Conservation (phyloP, 345 rosid genomes). For the Geranium rotundifolium region DNA sequence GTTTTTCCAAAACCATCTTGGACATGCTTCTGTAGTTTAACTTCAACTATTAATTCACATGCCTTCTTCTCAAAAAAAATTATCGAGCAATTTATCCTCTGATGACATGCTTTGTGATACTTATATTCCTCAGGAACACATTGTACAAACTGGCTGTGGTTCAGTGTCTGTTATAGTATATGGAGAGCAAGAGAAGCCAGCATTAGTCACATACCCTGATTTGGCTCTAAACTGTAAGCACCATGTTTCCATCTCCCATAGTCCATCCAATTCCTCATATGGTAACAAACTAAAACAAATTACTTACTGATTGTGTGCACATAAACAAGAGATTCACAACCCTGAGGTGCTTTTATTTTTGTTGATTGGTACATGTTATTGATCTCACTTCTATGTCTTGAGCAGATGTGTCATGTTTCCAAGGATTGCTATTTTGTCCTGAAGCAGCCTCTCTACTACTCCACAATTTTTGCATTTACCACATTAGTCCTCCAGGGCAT, state of each 20-base stretch:
- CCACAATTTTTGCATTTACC: constrained; percentile 88
- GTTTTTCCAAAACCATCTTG: too few relatives aligned
- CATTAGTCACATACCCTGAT: constrained; percentile 83
- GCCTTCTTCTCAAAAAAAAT: constrained; percentile 3
- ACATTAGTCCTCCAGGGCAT: constrained; percentile 91
- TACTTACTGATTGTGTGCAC: too few relatives aligned
- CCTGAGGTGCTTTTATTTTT: too few relatives aligned
- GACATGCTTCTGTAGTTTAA: too few relatives aligned
- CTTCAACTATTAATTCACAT: constrained; percentile 1
- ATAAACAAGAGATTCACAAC: too few relatives aligned
- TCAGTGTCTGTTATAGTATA: constrained; percentile 73
- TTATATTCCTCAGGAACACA: constrained; percentile 50
- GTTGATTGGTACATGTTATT: not conserved
- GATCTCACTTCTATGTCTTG: constrained; percentile 4
- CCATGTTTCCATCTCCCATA: not conserved
- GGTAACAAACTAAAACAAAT: too few relatives aligned
- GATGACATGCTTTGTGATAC: constrained; percentile 5
- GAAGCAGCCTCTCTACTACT: constrained; percentile 76
- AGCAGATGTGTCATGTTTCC: constrained; percentile 77
- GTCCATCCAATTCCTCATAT: too few relatives aligned
- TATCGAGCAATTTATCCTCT: not conserved
- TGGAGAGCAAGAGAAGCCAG: constrained; percentile 81
- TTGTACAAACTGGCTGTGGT: constrained; percentile 57
- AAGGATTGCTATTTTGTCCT: constrained; percentile 77
- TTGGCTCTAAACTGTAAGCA: constrained; percentile 69